Conservation (phyloP, 495 filamentous ascomycete genomes). For the Penicillium lividum region DNA sequence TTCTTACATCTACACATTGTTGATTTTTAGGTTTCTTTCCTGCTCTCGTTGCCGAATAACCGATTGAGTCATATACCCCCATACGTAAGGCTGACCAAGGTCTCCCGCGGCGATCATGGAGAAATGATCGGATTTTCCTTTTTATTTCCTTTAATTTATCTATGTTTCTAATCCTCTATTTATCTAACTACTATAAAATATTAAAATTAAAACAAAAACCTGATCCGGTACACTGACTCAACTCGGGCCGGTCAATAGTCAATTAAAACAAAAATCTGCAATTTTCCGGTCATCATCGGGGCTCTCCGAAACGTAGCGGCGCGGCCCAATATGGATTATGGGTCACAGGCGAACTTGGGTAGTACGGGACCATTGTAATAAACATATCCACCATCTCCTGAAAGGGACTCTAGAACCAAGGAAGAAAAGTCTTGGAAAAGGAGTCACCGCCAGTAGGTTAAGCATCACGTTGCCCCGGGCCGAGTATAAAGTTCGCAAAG, state of each 20-base stretch:
- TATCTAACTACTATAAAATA: neutral
- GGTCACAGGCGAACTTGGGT: neutral
- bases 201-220: neutral
- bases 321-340: conserved; percentile 1
- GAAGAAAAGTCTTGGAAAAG: neutral
- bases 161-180: too few relatives aligned
- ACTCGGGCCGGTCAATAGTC: neutral
- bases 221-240: neutral
- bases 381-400: conserved; percentile 6
- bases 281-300: conserved; percentile 8
- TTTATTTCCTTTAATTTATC: neutral
- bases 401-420: conserved; percentile 4
- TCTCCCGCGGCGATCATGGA: neutral
- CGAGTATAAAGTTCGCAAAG: conserved; percentile 21
- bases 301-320: neutral
- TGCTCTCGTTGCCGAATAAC: neutral
- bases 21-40: neutral
- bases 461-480: conserved; percentile 29
- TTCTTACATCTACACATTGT: too few relatives aligned
- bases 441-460: conserved; percentile 10
- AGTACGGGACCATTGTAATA: conserved; percentile 2
- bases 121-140: neutral
- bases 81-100: neutral
- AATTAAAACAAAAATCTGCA: conserved; percentile 1
- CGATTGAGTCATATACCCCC: neutral